Evolutionary conservation across 192 early-diverging fungal genomes (phyloP).

Genomic region (Gigaspora rosea): DNA sequence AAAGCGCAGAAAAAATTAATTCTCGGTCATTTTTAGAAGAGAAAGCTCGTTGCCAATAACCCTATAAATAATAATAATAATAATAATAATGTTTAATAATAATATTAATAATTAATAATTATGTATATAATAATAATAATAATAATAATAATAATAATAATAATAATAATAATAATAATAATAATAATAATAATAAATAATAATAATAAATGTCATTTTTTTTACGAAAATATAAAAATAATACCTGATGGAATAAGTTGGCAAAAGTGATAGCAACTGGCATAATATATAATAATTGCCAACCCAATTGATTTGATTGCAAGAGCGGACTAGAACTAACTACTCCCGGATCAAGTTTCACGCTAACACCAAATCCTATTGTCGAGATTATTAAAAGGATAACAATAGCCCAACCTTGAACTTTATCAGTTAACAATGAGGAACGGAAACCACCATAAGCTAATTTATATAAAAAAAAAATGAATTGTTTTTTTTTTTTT

Average conservation of each 20-base stretch:
- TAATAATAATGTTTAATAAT: too few species aligned
- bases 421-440: constrained; percentile 58
- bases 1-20: constrained; percentile 47
- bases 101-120: too few species aligned
- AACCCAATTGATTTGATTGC: constrained; percentile 58
- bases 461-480: not conserved
- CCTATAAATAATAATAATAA: constrained; percentile 32
- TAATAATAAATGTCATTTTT: not conserved
- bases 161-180: not conserved
- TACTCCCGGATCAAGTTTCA: constrained; percentile 45
- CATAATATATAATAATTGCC: constrained; percentile 61
- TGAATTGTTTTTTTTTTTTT: not conserved
- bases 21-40: constrained; percentile 58
- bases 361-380: constrained; percentile 46
- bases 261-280: constrained; percentile 57
- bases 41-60: constrained; percentile 72
- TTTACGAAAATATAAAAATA: constrained; percentile 11
- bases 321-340: constrained; percentile 48
- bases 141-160: too few species aligned
- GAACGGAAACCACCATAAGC: constrained; percentile 61
- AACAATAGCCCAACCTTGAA: constrained; percentile 53
- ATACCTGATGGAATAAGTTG: constrained; percentile 64
- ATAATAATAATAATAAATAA: not conserved
- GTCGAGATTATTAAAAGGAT: constrained; percentile 52
- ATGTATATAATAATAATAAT: too few species aligned